Percentiles rank a stretch among this genome's conserved stretches.
Evolutionary conservation across 331 rosid genomes (phyloP).

Genomic region (Rhamnella rubrinervis): DNA sequence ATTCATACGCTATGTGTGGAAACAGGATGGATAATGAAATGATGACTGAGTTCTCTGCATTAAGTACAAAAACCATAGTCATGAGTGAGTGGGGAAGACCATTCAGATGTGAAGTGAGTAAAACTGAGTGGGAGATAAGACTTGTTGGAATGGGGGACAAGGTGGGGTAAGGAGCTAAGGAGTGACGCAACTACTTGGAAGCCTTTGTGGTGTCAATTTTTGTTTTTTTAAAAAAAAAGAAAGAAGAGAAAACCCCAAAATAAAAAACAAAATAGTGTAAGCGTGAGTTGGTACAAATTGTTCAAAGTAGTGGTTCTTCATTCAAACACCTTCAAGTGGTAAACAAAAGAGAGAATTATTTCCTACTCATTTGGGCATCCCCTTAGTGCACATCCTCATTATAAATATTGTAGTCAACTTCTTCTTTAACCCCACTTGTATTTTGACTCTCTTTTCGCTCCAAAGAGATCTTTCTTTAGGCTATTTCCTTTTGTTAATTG

Average conservation of each 20-base stretch:
- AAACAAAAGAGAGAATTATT: constrained; percentile 42
- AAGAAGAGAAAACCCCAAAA: background rate
- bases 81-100: constrained; percentile 16
- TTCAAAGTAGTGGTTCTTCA: constrained; percentile 9
- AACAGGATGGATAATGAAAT: constrained; percentile 9
- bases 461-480: constrained; percentile 1
- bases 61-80: constrained; percentile 17
- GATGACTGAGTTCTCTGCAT: constrained; percentile 20
- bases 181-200: constrained; percentile 27
- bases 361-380: constrained; percentile 51
- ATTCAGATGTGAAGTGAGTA: background rate
- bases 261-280: constrained; percentile 37
- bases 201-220: background rate
- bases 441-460: constrained; percentile 37
- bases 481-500: background rate
- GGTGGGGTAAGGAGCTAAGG: constrained; percentile 19
- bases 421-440: constrained; percentile 31
- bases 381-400: constrained; percentile 25
- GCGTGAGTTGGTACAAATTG: constrained; percentile 20
- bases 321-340: constrained; percentile 27
- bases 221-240: background rate
- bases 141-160: constrained; percentile 9
- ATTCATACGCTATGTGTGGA: background rate
- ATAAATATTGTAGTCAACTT: constrained; percentile 33
- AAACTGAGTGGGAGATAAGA: background rate